These are phyloP conservation scores for Rhynchosporium agropyri DNA, from an alignment of 2,329 filamentous ascomycete genomes.

Conservation along the genomic window DNA sequence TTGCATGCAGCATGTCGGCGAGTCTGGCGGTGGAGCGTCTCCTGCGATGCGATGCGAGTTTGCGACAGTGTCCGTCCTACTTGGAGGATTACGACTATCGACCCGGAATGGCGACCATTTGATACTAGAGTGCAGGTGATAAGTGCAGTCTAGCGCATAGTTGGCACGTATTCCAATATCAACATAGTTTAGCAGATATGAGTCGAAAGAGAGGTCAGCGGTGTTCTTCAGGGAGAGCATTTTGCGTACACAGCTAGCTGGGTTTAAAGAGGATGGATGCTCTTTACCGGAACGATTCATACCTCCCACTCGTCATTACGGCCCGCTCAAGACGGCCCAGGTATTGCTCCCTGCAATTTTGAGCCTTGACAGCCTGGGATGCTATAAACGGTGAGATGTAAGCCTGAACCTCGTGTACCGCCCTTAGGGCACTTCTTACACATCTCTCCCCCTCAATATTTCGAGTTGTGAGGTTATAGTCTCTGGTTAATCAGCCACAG, in stretches of 20 bases:
- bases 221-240: no score
- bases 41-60: not conserved
- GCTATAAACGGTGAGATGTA: not conserved
- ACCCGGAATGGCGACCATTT: not conserved
- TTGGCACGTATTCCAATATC: not conserved
- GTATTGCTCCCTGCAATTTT: not conserved
- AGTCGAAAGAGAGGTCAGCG: no score
- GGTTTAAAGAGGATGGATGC: no score
- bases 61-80: no score
- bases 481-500: no score
- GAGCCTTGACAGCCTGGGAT: conserved; percentile 2
- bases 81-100: no score
- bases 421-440: not conserved
- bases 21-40: conserved; percentile 5
- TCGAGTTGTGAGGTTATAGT: no score
- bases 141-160: not conserved
- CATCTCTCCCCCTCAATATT: not conserved
- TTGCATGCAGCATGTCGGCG: conserved; percentile 1
- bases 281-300: not conserved
- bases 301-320: not conserved
- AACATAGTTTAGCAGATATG: not conserved
- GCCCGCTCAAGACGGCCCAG: conserved; percentile 1
- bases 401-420: not conserved
- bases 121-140: not conserved
- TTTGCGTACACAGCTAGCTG: no score